Evolutionary conservation across 2,329 filamentous ascomycete species (phyloP).

Genomic region (Aspergillaceae sp.): DNA sequence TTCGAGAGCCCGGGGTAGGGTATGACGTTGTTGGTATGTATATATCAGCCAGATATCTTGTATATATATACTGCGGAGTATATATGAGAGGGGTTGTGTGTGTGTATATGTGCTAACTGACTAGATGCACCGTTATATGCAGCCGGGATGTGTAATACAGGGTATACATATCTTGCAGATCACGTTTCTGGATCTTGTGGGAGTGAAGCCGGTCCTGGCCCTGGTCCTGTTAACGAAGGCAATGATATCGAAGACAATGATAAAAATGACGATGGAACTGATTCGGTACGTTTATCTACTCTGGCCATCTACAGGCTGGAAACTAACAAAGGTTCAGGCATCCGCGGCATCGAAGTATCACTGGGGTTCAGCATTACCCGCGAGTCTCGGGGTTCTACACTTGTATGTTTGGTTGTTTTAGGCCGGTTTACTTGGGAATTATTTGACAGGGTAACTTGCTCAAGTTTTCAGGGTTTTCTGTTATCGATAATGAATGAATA

Average conservation of each 20-base stretch:
- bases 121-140: neutral
- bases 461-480: no score
- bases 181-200: neutral
- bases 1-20: constrained; percentile 1
- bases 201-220: neutral
- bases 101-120: neutral
- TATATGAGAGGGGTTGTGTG: neutral
- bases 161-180: neutral
- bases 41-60: no score
- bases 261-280: neutral
- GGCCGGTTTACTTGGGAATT: no score
- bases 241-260: neutral
- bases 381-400: no score
- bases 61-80: neutral
- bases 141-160: neutral
- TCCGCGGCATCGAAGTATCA: no score
- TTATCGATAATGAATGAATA: no score
- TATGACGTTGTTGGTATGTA: neutral
- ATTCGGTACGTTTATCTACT: neutral
- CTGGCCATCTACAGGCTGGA: no score
- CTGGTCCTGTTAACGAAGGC: neutral
- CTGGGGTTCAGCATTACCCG: no score
- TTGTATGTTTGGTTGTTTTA: no score
- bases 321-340: no score
- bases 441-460: no score